Evolutionary conservation across 2,329 filamentous ascomycete species (phyloP).

Genomic region (Lasiodiplodia sp.): DNA sequence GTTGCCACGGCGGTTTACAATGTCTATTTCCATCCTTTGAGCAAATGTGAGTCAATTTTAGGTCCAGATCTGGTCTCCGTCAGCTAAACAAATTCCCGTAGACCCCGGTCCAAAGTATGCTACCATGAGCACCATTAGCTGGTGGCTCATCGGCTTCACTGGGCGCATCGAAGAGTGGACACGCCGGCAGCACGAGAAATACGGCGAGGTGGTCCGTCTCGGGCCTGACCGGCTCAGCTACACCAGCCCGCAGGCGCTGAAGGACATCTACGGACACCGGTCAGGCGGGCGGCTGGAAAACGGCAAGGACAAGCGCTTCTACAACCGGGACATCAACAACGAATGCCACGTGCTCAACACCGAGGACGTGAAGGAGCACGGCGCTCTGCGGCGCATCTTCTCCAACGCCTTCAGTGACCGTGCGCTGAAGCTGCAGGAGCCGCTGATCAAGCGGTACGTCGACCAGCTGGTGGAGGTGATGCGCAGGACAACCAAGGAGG

Average conservation of each 20-base stretch:
- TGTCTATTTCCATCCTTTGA: slow-evolving; percentile 54
- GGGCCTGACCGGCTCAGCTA: slow-evolving; percentile 27
- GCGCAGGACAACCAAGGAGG: slow-evolving; percentile 33
- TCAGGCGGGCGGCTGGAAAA: slow-evolving; percentile 11
- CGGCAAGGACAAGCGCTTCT: slow-evolving; percentile 25
- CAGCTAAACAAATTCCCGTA: neutral
- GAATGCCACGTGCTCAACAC: neutral
- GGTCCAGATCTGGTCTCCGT: neutral
- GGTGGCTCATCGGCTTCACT: slow-evolving; percentile 38
- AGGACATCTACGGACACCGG: slow-evolving; percentile 32
- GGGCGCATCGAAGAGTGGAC: slow-evolving; percentile 41
- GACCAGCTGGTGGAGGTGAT: slow-evolving; percentile 38
- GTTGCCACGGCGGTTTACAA: slow-evolving; percentile 42
- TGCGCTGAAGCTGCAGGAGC: slow-evolving; percentile 41
- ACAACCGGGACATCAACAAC: neutral
- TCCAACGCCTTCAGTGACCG: slow-evolving; percentile 43
- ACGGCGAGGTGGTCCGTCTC: slow-evolving; percentile 29
- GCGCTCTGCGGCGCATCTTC: slow-evolving; percentile 31
- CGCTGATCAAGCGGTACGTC: slow-evolving; percentile 43
- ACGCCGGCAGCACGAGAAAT: slow-evolving; percentile 32
- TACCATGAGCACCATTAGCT: slow-evolving; percentile 42
- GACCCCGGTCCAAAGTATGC: slow-evolving; percentile 51
- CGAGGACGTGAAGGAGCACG: slow-evolving; percentile 36
- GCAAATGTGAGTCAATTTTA: slow-evolving; percentile 37
- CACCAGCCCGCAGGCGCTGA: slow-evolving; percentile 25